Conservation (phyloP, 208 protist species). For the Strigomonas galati region DNA sequence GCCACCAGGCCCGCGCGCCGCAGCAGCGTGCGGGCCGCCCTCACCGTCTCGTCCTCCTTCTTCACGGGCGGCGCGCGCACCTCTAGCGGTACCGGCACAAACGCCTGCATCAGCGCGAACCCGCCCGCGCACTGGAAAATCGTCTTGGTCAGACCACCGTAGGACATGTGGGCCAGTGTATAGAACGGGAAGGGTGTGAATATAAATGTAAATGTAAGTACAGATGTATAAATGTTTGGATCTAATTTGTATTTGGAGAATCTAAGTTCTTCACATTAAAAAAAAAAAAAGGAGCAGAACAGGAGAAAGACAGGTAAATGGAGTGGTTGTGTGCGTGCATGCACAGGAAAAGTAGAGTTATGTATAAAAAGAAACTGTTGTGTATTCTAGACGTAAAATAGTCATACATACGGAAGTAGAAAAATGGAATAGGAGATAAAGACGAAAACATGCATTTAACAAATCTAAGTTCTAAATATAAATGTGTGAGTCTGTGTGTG, state of each 20-base stretch:
- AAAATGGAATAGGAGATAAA: too few relatives aligned
- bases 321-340: too few relatives aligned
- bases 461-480: too few relatives aligned
- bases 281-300: conserved; percentile 15
- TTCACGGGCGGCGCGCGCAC: not conserved
- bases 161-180: not conserved
- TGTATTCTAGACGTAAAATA: not conserved
- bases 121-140: conserved; percentile 34
- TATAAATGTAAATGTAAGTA: not conserved
- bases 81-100: not conserved
- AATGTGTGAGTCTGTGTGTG: too few relatives aligned
- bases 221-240: not conserved
- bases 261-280: too few relatives aligned
- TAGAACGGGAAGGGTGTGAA: not conserved
- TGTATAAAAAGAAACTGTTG: not conserved
- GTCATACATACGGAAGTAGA: conserved; percentile 21
- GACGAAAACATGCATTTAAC: too few relatives aligned
- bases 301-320: too few relatives aligned
- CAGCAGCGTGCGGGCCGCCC: too few relatives aligned
- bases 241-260: too few relatives aligned
- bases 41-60: not conserved
- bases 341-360: conserved; percentile 16
- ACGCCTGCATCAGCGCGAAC: conserved; percentile 22
- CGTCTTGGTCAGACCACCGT: conserved; percentile 4
- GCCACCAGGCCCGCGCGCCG: not conserved